Conservation (phyloP, 768 basidiomycete species). For the Hydnomerulius pinastri region DNA sequence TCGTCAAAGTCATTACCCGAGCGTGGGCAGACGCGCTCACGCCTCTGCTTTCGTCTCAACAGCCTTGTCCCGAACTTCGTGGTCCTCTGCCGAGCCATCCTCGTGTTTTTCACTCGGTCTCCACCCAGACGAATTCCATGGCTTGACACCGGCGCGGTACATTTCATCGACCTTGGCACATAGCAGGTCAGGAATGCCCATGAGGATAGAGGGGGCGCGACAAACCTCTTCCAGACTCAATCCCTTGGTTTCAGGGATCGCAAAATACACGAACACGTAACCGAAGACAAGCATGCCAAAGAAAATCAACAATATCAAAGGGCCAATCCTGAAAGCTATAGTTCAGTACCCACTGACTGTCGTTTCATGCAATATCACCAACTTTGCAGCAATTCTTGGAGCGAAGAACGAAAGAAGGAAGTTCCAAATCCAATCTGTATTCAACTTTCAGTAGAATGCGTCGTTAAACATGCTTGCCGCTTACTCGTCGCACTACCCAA, state of each 20-base stretch:
- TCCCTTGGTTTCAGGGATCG: slow-evolving; percentile 82
- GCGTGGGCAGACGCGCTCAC: too few species aligned
- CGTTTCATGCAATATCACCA: slow-evolving; percentile 17
- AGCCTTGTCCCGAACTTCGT: too few species aligned
- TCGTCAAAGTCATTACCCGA: too few species aligned
- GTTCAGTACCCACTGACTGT: not conserved
- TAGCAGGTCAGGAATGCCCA: not conserved
- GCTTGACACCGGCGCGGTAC: slow-evolving; percentile 62
- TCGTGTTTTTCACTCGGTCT: slow-evolving; percentile 48
- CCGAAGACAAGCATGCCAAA: slow-evolving; percentile 73
- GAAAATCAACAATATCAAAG: slow-evolving; percentile 75
- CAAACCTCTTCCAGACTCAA: slow-evolving; percentile 70
- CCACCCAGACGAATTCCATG: slow-evolving; percentile 68
- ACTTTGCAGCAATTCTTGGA: slow-evolving; percentile 62
- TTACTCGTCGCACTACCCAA: slow-evolving; percentile 61
- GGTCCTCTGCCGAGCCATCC: too few species aligned
- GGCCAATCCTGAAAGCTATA: slow-evolving; percentile 57
- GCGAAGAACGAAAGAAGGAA: slow-evolving; percentile 75
- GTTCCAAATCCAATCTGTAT: slow-evolving; percentile 68
- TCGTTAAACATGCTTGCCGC: too few species aligned
- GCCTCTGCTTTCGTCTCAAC: too few species aligned
- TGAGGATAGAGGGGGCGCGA: not conserved
- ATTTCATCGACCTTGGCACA: slow-evolving; percentile 65
- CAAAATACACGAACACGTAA: slow-evolving; percentile 70
- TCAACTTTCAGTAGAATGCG: too few species aligned